phyloP scores from a whole-genome alignment of 176 grass and related monocot species.

The Paspalum notatum region DNA sequence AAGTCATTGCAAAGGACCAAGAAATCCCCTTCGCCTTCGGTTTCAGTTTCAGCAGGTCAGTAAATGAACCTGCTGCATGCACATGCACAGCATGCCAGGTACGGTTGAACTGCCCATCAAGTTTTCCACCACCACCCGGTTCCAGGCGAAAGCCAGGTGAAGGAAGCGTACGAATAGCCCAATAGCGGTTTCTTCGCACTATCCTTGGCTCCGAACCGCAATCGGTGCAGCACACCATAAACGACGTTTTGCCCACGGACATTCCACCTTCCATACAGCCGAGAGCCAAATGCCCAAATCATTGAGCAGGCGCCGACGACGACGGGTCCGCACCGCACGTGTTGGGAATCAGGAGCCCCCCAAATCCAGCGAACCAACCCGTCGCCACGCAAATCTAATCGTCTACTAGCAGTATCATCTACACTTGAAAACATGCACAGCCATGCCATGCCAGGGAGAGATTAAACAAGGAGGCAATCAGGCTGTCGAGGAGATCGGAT shows the following conservation, averaged over 20 bases:
- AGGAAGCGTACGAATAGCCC: neutral
- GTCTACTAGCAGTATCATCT: neutral
- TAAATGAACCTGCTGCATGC: neutral
- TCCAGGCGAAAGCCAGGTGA: neutral
- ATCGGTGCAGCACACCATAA: conserved; percentile 7
- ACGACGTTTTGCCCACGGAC: conserved; percentile 18
- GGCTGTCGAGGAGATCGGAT: too few relatives aligned
- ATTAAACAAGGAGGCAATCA: too few relatives aligned
- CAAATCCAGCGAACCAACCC: conserved; percentile 35
- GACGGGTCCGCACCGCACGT: conserved; percentile 29
- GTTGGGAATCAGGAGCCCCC: conserved; percentile 7
- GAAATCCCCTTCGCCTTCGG: neutral
- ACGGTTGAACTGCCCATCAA: conserved; percentile 16
- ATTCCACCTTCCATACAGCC: conserved; percentile 36
- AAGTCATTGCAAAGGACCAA: neutral
- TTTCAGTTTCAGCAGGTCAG: conserved; percentile 10
- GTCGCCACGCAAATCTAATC: conserved; percentile 36
- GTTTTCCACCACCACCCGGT: neutral
- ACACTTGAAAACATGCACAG: neutral
- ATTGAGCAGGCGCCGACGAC: neutral
- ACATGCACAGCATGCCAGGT: neutral
- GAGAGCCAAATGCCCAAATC: conserved; percentile 23
- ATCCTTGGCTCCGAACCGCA: neutral
- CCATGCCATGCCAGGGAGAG: too few relatives aligned
- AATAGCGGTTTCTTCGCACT: conserved; percentile 4